Conservation (phyloP, 495 filamentous ascomycete species). For the Lasiosphaeria ovina region DNA sequence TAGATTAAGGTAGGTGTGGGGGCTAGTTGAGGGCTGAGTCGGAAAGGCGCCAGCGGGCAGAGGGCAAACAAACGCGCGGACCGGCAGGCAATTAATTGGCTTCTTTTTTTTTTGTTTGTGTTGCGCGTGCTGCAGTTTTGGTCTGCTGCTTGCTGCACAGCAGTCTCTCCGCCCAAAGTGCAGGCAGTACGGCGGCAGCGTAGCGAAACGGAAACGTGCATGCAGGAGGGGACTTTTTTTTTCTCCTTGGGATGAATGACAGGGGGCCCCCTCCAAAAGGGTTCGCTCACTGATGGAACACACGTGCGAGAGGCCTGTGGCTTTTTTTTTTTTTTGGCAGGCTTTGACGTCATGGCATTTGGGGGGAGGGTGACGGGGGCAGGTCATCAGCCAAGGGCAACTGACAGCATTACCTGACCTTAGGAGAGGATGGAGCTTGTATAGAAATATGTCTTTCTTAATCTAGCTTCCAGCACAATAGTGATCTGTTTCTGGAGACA, state of each 20-base stretch:
- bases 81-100: not conserved
- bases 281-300: not conserved
- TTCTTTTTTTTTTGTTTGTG: not conserved
- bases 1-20: not conserved
- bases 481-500: too few species aligned
- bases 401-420: too few species aligned
- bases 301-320: not conserved
- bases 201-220: too few species aligned
- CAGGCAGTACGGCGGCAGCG: too few species aligned
- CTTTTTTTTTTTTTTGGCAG: not conserved
- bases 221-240: not conserved
- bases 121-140: not conserved
- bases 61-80: not conserved
- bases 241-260: not conserved
- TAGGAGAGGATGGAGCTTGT: too few species aligned
- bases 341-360: constrained; percentile 1
- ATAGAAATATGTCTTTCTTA: too few species aligned
- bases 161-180: too few species aligned
- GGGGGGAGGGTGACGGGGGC: not conserved
- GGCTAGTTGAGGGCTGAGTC: not conserved
- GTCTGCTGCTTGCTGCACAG: not conserved
- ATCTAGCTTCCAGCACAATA: too few species aligned
- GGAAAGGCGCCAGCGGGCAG: not conserved
- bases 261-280: not conserved
- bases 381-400: too few species aligned